These are phyloP conservation scores for Ochetophila trinervis DNA, from an alignment of 306 rosid species.

Conservation along the genomic window DNA sequence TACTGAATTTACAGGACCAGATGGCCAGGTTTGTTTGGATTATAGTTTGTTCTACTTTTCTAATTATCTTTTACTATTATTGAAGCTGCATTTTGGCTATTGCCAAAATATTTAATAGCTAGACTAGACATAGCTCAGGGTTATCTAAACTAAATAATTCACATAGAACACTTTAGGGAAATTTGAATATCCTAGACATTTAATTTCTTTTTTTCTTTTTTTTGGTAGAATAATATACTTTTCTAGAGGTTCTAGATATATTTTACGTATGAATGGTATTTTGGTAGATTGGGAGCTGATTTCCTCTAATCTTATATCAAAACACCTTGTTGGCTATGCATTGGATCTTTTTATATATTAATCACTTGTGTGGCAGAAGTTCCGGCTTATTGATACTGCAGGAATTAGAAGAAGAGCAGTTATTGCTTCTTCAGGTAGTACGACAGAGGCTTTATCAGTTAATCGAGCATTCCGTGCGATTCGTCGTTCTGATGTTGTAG, in stretches of 20 bases:
- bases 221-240: neutral
- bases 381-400: slow-evolving; percentile 88
- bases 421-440: slow-evolving; percentile 74
- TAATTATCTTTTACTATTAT: neutral
- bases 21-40: slow-evolving; percentile 78
- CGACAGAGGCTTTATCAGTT: slow-evolving; percentile 85
- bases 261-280: neutral
- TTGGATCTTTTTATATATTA: slow-evolving; percentile 8
- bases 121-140: too few species aligned
- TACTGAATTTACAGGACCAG: slow-evolving; percentile 80
- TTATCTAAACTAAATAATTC: neutral
- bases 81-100: neutral
- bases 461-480: slow-evolving; percentile 96
- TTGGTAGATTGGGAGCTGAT: too few species aligned
- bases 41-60: neutral
- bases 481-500: slow-evolving; percentile 87
- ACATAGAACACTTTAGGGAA: neutral
- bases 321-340: neutral
- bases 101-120: neutral
- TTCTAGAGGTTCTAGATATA: neutral
- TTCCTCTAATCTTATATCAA: neutral
- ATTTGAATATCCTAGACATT: neutral
- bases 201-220: too few species aligned
- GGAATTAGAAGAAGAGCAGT: slow-evolving; percentile 89
- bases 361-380: slow-evolving; percentile 53